Percentiles rank a stretch among this genome's conserved stretches.
Evolutionary conservation across 2,329 filamentous ascomycete species (phyloP).

Genomic region (Nigrospora osmanthi): DNA sequence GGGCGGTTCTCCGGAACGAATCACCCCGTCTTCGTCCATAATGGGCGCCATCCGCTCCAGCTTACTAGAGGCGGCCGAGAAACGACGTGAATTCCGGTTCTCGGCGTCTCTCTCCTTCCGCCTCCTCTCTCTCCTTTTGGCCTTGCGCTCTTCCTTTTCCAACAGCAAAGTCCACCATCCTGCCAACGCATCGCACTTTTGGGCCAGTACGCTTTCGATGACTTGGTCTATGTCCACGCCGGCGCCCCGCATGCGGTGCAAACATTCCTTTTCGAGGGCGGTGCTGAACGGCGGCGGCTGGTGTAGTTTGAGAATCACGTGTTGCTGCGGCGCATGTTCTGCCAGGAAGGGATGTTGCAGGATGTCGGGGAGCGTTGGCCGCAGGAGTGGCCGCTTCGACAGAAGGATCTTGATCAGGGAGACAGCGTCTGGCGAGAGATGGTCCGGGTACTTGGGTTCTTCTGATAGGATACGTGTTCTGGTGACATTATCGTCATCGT

Average conservation of each 20-base stretch:
- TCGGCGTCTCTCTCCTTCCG: conserved; percentile 79
- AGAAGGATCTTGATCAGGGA: conserved; percentile 72
- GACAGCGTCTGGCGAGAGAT: conserved; percentile 70
- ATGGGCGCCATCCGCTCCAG: conserved; percentile 74
- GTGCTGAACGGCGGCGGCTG: conserved; percentile 80
- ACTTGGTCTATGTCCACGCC: conserved; percentile 92
- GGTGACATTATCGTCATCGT: conserved; percentile 85
- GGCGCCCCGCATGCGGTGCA: conserved; percentile 87
- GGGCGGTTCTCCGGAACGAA: conserved; percentile 33
- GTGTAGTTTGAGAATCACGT: conserved; percentile 78
- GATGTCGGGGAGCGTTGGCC: conserved; percentile 78
- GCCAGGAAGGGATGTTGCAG: conserved; percentile 80
- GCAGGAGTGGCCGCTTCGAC: conserved; percentile 79
- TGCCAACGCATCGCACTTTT: conserved; percentile 81
- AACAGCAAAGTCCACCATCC: conserved; percentile 95
- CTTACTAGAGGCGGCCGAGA: conserved; percentile 85
- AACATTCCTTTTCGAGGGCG: conserved; percentile 76
- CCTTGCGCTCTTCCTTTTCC: conserved; percentile 90
- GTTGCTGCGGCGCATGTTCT: conserved; percentile 80
- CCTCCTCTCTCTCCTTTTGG: conserved; percentile 70
- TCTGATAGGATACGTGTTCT: conserved; percentile 77
- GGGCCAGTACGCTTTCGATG: conserved; percentile 85
- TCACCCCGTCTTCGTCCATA: conserved; percentile 62
- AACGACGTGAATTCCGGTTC: conserved; percentile 66
- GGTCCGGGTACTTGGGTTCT: conserved; percentile 78